Base-by-base conservation (phyloP, 352 stramenopile genomes). In the Pythium dissotocum region DNA sequence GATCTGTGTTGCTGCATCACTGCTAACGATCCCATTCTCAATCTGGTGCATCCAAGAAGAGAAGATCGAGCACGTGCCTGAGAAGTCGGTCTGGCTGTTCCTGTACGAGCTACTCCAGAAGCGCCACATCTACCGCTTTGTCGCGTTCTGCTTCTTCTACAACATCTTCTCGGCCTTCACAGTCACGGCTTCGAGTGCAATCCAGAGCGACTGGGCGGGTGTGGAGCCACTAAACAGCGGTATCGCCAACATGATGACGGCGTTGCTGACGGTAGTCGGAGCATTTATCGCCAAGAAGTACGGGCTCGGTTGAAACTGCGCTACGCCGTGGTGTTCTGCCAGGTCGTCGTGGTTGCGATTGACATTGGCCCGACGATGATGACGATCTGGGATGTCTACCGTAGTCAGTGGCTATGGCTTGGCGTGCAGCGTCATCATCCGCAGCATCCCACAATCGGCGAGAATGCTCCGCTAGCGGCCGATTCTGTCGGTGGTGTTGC, bases 211-310 rank as follows among this genome's bases (percentile, higher is more conserved):
- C 36, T 92, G 78, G 80, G 80, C 80, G 0, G 72, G 75, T 0
- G 83, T 90, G 30, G 77, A 79, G 38, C 82, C 82, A 14, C 42
- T 92, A 16, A 91, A 90, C 68, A 70, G 83, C 40, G 70, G 67
- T 16, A 77, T 90, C 48, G 74, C 78, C 8, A 69, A 70, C 32
- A 84, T 89, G 58, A 62, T 87, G 33, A 72, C 71, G 10, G 77
- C 65, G 2, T 3, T 87, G 5, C 59, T 89, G n/a, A 80, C 76
- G 2, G 69, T 82, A 18, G 18, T 77, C 5, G 73, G 70, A 24
- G 70, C 83, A 6, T 83, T 54, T 52, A 60, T 77, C n/a, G 69
- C 87, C 2, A 76, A 77, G 54, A 69, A 65, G 16, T 87, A 71
- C 40, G 79, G 80, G 0, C 69, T 90, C 24, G 69, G 77, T 36